Conservation (phyloP, 2,329 filamentous ascomycete genomes). For the Fusarium clavum region DNA sequence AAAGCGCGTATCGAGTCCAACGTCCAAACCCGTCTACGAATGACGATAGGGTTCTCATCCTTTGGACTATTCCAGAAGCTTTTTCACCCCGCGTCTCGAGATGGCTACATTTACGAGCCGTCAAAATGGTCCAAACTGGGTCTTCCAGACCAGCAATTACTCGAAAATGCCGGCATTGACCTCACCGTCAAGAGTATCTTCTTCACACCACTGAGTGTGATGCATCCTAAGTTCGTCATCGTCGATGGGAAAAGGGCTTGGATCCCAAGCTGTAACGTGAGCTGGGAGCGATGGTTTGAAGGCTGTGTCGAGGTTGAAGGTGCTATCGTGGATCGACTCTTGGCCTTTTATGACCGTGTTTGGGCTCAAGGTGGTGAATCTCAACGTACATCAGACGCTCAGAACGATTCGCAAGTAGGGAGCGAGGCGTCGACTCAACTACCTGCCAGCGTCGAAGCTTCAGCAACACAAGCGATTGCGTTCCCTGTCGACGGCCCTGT, state of each 20-base stretch:
- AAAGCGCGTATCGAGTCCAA: constrained; percentile 46
- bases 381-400: background rate
- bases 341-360: constrained; percentile 75
- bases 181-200: constrained; percentile 82
- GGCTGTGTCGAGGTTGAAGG: constrained; percentile 77
- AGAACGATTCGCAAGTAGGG: background rate
- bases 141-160: constrained; percentile 65
- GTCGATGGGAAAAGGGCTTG: constrained; percentile 75
- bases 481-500: constrained; percentile 47
- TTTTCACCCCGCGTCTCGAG: constrained; percentile 72
- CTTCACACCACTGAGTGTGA: constrained; percentile 83
- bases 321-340: constrained; percentile 68
- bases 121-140: constrained; percentile 73
- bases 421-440: background rate
- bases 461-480: constrained; percentile 48
- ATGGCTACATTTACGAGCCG: constrained; percentile 71
- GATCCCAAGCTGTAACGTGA: constrained; percentile 85
- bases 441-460: constrained; percentile 18
- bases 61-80: constrained; percentile 78
- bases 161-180: constrained; percentile 71
- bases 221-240: constrained; percentile 87
- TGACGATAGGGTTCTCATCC: constrained; percentile 83
- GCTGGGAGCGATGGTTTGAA: constrained; percentile 90
- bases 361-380: constrained; percentile 63
- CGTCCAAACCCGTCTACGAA: constrained; percentile 57